Evolutionary conservation across 2,329 filamentous ascomycete species (phyloP), one percentile per base, ranked within the genome.

Genomic region (Nothophoma quercina): DNA sequence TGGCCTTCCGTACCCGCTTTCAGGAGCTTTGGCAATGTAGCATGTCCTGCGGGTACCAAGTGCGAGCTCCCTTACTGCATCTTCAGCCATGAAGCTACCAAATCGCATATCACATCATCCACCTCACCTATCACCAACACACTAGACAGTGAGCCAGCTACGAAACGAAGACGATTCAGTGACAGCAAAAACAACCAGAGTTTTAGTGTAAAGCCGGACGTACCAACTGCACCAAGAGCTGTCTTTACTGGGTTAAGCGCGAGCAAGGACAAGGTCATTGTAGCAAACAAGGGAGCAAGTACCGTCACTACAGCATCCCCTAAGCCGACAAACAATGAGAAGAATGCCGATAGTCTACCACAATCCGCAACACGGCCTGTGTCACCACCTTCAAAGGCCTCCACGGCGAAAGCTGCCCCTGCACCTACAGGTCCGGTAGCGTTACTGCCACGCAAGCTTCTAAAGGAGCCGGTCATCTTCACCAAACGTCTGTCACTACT

Each of bases 391-490:
- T 51, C 63, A 3, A 68, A 62, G 28, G 25, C 58, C 28, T 25
- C 56, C 15, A 44, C 44, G n/a, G 52, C 51, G 22, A 63, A 62
- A 23, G 19, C 53, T 9, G 23, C 44, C 9, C 34, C 54, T 12
- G 53, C 62, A 25, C 55, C 63, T 7, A 86, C 89, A 73, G 72
- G 43, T 42, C 60, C 63, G 34, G 65, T 74, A 10, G 21, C 78
- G 15, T 79, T 93, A 28, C 89, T 89, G 59, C 89, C 89, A 40
- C 84, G 88, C 6, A 79, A 85, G 30, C 77, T 93, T 2, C 80
- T 82, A 49, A 75, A 75, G 43, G 76, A 77, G 34, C 78, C 78
- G n/a, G 76, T 71, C 9, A 66, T 69, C 62, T 70, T 67, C 18
- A 60, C 64, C 5, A 67, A 58, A 60, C 67, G 60, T 67, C 64